These are phyloP conservation scores for Acanthamoeba lenticulata DNA, from an alignment of 208 protist species.

Conservation along the genomic window DNA sequence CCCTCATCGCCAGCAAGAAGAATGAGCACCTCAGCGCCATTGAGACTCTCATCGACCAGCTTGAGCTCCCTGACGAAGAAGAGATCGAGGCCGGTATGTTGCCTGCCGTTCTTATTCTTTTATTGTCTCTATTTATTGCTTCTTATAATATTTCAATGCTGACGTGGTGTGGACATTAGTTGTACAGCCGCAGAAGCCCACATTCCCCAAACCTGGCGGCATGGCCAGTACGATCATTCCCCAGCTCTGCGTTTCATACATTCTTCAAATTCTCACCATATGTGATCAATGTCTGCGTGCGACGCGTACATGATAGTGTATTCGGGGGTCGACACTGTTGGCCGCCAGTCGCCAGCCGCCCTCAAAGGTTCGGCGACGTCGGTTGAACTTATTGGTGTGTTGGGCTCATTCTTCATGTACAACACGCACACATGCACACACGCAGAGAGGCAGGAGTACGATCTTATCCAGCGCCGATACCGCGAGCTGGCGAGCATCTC, in stretches of 20 bases:
- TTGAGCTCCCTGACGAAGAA: background rate
- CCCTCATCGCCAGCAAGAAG: conserved; percentile 6
- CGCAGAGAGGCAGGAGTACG: conserved; percentile 52
- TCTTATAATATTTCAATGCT: background rate
- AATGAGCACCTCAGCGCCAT: background rate
- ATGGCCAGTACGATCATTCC: background rate
- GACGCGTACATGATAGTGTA: too few relatives aligned
- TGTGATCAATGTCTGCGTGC: too few relatives aligned
- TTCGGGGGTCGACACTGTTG: background rate
- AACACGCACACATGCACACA: background rate
- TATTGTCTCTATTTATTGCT: background rate
- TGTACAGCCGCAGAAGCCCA: background rate
- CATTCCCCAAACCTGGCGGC: background rate
- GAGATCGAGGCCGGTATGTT: background rate
- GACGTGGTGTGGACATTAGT: too few relatives aligned
- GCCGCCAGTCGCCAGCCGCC: background rate
- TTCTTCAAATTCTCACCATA: too few relatives aligned
- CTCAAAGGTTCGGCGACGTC: background rate
- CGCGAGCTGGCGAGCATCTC: conserved; percentile 41
- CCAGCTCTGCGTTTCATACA: too few relatives aligned
- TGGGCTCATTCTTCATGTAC: background rate
- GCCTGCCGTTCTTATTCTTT: background rate
- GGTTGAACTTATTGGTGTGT: background rate
- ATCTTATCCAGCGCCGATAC: conserved; percentile 20
- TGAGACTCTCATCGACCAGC: conserved; percentile 23